Conservation (phyloP, 306 rosid genomes). For the Potentilla sterilis region DNA sequence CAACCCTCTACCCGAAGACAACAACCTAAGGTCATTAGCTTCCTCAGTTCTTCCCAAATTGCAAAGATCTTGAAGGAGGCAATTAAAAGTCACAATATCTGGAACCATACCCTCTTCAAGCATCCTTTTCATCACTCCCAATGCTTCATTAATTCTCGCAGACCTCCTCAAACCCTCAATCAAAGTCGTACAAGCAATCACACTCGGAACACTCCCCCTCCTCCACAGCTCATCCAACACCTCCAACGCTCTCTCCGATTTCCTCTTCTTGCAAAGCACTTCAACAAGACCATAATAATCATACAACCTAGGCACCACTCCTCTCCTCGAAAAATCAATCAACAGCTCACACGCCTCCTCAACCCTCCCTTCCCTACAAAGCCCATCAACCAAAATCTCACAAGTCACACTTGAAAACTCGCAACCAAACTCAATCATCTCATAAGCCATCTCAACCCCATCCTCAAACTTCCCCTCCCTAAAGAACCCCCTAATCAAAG, state of each 20-base stretch:
- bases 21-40: conserved; percentile 58
- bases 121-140: conserved; percentile 55
- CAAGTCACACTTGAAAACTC: conserved; percentile 62
- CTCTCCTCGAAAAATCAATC: conserved; percentile 49
- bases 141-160: conserved; percentile 45
- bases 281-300: conserved; percentile 65
- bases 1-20: conserved; percentile 63
- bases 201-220: conserved; percentile 54
- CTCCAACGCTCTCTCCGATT: conserved; percentile 42
- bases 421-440: conserved; percentile 68
- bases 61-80: conserved; percentile 61
- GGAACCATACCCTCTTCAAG: conserved; percentile 52
- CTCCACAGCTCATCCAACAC: conserved; percentile 66
- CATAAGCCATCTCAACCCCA: conserved; percentile 75
- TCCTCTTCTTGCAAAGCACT: conserved; percentile 48
- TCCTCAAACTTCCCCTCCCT: conserved; percentile 60
- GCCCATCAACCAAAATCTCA: conserved; percentile 75
- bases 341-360: conserved; percentile 50
- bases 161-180: conserved; percentile 65
- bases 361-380: conserved; percentile 50
- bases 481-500: conserved; percentile 77
- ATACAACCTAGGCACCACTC: conserved; percentile 57
- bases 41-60: conserved; percentile 48
- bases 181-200: conserved; percentile 62
- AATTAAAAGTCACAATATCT: conserved; percentile 72